Evolutionary conservation across 495 filamentous ascomycete genomes (phyloP), one percentile per base, ranked within the genome.

Genomic region (Neurospora terricola): DNA sequence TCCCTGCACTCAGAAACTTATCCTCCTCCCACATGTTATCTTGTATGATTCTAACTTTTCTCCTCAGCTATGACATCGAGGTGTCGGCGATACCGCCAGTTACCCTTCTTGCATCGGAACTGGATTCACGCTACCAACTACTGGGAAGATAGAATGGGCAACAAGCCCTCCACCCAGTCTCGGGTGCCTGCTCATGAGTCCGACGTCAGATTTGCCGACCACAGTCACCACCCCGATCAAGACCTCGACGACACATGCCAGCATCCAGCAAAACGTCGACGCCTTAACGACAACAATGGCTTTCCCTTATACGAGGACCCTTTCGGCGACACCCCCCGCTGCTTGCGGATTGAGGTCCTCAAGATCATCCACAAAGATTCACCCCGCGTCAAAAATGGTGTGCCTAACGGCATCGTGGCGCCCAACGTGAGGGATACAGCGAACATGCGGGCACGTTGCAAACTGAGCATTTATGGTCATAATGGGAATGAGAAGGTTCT

Each of bases 321-420:
- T 18, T 72, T 79, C 68, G 72, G 73, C 21, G 73, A 78, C 16
- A 62, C 76, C 18, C 77, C 78, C 5, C 73, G 84, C 59, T 77
- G 81, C 8, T 79, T 88, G 39, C 83, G 82, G 36, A 81, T 88
- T 69, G 83, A 87, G 71, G 74, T 86, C 54, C 79, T 84, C 70
- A 84, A 84, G 71, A 84, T 87, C 71, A 80, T 74, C 38, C 84
- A 84, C 80, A 82, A 82, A 71, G 81, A 84, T 69, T 77, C 81
- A 34, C 80, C 82, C 10, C 78, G 81, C 14, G 40, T 78, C 21
- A 80, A 79, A 69, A 83, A 78, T 73, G 81, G 81, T 74, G 75
- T 83, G 45, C 72, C 83, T n/a, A 83, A 83, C 45, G 81, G 82
- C 69, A 72, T 77, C 18, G 78, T 80, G 11, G 76, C 83, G 38